Percentiles rank a stretch among this genome's conserved stretches.
phyloP scores from a whole-genome alignment of 495 filamentous ascomycete genomes.

The Penicillium soppii region DNA sequence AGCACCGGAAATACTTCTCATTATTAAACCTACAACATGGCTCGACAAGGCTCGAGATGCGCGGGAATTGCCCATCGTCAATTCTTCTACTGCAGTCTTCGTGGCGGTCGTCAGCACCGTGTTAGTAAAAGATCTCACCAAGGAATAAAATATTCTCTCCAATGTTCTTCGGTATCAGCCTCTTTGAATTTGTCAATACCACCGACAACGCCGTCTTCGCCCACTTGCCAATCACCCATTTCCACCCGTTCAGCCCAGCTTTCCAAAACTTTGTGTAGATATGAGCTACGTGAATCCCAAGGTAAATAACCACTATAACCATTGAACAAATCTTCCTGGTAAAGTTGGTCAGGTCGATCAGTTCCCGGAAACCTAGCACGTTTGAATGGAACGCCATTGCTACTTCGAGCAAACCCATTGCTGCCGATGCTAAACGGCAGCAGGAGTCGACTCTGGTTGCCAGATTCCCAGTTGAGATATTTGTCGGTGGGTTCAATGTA shows the following conservation, averaged over 20 bases:
- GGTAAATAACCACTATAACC: background rate
- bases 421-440: conserved; percentile 7
- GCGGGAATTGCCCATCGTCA: too few relatives aligned
- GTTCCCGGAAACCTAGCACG: background rate
- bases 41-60: too few relatives aligned
- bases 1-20: too few relatives aligned
- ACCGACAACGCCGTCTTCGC: conserved; percentile 8
- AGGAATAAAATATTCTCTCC: conserved; percentile 8
- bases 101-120: too few relatives aligned
- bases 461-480: background rate
- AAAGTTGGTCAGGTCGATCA: background rate
- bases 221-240: conserved; percentile 12
- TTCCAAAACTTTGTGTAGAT: conserved; percentile 8
- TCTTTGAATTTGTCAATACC: conserved; percentile 16
- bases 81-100: too few relatives aligned
- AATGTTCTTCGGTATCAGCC: conserved; percentile 9
- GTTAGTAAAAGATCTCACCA: too few relatives aligned
- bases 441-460: conserved; percentile 3
- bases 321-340: background rate
- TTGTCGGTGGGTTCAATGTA: conserved; percentile 1
- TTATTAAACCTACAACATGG: too few relatives aligned
- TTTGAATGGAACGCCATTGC: background rate
- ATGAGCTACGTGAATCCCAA: conserved; percentile 1
- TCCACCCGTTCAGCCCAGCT: conserved; percentile 12
- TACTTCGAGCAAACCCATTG: conserved; percentile 5